phyloP scores from a whole-genome alignment of 1,284 basidiomycete species.

The Flammula alnicola region DNA sequence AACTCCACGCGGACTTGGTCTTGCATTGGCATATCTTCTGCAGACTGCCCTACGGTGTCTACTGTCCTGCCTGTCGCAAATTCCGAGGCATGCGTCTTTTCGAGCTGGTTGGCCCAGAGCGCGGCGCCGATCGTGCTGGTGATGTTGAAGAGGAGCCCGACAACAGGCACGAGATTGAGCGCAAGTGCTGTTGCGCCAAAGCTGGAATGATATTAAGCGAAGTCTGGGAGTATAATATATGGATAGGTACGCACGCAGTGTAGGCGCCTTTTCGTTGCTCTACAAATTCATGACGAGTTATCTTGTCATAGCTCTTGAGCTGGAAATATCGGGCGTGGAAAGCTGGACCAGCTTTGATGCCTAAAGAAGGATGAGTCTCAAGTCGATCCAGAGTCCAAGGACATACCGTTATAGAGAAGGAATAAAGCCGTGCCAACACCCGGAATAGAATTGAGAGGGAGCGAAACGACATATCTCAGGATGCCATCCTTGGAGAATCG shows the following conservation, averaged over 20 bases:
- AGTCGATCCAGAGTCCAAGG: background rate
- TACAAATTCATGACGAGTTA: slow-evolving; percentile 56
- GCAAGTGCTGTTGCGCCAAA: slow-evolving; percentile 66
- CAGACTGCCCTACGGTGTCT: slow-evolving; percentile 18
- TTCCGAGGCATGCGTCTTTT: slow-evolving; percentile 33
- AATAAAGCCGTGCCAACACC: slow-evolving; percentile 70
- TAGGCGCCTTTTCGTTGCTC: slow-evolving; percentile 49
- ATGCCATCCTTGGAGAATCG: slow-evolving; percentile 39
- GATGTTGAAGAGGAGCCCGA: slow-evolving; percentile 42
- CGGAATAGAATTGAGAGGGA: slow-evolving; percentile 71
- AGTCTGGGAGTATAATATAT: background rate
- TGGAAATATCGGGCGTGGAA: slow-evolving; percentile 75
- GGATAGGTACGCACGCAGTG: slow-evolving; percentile 43
- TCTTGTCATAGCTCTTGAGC: slow-evolving; percentile 58
- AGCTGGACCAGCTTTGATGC: slow-evolving; percentile 56
- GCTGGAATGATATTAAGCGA: slow-evolving; percentile 31
- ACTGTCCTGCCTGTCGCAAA: slow-evolving; percentile 20
- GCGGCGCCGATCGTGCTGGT: slow-evolving; percentile 71
- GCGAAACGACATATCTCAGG: slow-evolving; percentile 54
- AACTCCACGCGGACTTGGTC: slow-evolving; percentile 17
- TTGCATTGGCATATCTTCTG: slow-evolving; percentile 13
- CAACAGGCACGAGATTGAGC: slow-evolving; percentile 66
- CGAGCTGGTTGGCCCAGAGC: slow-evolving; percentile 70
- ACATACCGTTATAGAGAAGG: slow-evolving; percentile 52
- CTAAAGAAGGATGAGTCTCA: slow-evolving; percentile 25